Evolutionary conservation across 176 grass and related monocot genomes (phyloP).

Genomic region (Carex scoparia): DNA sequence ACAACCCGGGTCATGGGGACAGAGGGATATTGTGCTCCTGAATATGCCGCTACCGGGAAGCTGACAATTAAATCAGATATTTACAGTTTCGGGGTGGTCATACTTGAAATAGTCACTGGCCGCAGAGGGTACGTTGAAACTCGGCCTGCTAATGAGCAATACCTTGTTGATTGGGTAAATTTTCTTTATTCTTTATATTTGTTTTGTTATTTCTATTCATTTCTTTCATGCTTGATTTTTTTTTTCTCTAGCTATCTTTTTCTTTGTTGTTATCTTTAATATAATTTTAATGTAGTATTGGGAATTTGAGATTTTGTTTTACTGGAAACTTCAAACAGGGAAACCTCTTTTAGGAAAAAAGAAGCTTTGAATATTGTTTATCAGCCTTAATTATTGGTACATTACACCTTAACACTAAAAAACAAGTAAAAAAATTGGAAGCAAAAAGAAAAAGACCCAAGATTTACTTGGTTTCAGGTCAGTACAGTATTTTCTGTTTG

Average conservation of each 20-base stretch:
- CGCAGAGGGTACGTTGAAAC: slow-evolving; percentile 46
- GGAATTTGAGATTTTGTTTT: not conserved
- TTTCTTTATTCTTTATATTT: slow-evolving; percentile 26
- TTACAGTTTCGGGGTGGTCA: slow-evolving; percentile 83
- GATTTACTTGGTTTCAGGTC: not conserved
- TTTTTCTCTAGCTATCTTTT: not conserved
- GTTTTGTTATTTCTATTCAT: not conserved
- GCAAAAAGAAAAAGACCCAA: not conserved
- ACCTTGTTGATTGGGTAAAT: slow-evolving; percentile 69
- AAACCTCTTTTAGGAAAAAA: not conserved
- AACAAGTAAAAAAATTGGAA: slow-evolving; percentile 1
- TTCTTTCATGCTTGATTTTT: not conserved
- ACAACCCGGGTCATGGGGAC: slow-evolving; percentile 82
- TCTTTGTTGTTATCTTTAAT: not conserved
- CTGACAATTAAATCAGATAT: slow-evolving; percentile 69
- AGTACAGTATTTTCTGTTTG: not conserved
- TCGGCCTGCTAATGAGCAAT: slow-evolving; percentile 45
- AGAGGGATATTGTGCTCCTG: slow-evolving; percentile 78
- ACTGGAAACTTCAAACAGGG: not conserved
- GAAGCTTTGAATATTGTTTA: not conserved
- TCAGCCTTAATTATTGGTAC: not conserved
- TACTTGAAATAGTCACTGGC: slow-evolving; percentile 76
- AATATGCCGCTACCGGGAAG: slow-evolving; percentile 62
- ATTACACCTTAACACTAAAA: not conserved
- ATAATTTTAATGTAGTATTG: not conserved